Conservation (phyloP, 148 eudicot species). For the Nepenthes mirabilis region DNA sequence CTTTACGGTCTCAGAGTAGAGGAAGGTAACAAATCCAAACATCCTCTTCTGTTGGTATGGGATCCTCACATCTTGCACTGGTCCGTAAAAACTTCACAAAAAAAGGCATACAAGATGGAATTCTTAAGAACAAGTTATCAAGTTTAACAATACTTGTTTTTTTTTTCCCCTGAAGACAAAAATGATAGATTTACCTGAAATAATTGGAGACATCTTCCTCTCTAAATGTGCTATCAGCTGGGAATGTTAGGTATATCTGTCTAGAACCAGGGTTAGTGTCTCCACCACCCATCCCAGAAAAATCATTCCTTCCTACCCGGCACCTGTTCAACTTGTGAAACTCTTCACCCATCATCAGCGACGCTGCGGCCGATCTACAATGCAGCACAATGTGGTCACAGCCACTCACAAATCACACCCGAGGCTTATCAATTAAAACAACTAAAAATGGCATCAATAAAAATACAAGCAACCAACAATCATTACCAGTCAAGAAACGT, state of each 20-base stretch:
- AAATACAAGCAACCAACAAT: not conserved
- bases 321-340: slow-evolving; percentile 42
- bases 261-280: slow-evolving; percentile 38
- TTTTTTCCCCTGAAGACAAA: not conserved
- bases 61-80: slow-evolving; percentile 94
- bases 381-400: slow-evolving; percentile 11
- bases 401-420: slow-evolving; percentile 4
- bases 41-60: slow-evolving; percentile 94
- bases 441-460: not conserved
- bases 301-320: slow-evolving; percentile 45
- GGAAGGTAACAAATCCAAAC: slow-evolving; percentile 93
- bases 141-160: not conserved
- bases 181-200: slow-evolving; percentile 39
- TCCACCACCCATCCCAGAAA: slow-evolving; percentile 36
- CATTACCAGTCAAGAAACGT: not conserved
- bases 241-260: slow-evolving; percentile 91
- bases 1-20: slow-evolving; percentile 79
- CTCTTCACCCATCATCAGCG: slow-evolving; percentile 68
- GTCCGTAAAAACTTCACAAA: slow-evolving; percentile 64
- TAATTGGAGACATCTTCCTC: slow-evolving; percentile 88
- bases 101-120: slow-evolving; percentile 2
- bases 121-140: slow-evolving; percentile 1
- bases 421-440: not conserved
- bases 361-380: slow-evolving; percentile 67
- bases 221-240: slow-evolving; percentile 87